Base-by-base conservation (phyloP, 805 yeast genomes). In the Jamesozyma hellenica region DNA sequence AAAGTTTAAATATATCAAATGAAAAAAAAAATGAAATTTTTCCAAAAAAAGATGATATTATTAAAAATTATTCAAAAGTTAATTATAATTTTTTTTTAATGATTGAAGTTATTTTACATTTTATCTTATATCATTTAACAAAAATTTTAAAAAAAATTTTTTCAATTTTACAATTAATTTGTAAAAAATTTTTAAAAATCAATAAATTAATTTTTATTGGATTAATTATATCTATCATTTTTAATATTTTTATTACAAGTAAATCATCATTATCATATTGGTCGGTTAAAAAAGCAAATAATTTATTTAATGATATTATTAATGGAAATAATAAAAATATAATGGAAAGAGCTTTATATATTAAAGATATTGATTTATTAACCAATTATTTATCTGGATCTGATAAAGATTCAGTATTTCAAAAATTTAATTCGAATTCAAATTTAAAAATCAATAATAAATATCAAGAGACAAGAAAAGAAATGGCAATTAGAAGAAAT, bases 401-500 rank as follows among this genome's bases (percentile, higher is more conserved):
- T n/a, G 45, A 58, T 4, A 30, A 32, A 2, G 51, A 55, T 25
- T 40, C 51, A 2, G 56, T 57, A 1, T 67, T 67, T 39, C 45
- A 52, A 14, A 63, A 64, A 40, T 71, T 65, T 48, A 40, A 52
- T 21, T 38, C 45, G 3, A 28, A 30, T 3, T 19, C 32, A 21
- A 36, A 34, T 3, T 28, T 35, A 1, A 52, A 52, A 28, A 21
- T 6, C 8, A 38, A 41, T 4, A 43, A 50, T 28, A 51, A 50
- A 38, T 55, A 53, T 36, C 53, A 58, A 45, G 54, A 56, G 12
- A 47, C 62, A 2, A 58, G 60, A 37, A 63, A 64, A 35, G 82
- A 79, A 26, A 64, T 82, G 21, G 90, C 90, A 0, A 56, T 79
- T 11, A 72, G 73, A 52, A 66, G 96, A 40, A 83, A 85, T 52